Conservation (phyloP, 73 alveolate genomes). For the Tetrahymena thermophila region DNA sequence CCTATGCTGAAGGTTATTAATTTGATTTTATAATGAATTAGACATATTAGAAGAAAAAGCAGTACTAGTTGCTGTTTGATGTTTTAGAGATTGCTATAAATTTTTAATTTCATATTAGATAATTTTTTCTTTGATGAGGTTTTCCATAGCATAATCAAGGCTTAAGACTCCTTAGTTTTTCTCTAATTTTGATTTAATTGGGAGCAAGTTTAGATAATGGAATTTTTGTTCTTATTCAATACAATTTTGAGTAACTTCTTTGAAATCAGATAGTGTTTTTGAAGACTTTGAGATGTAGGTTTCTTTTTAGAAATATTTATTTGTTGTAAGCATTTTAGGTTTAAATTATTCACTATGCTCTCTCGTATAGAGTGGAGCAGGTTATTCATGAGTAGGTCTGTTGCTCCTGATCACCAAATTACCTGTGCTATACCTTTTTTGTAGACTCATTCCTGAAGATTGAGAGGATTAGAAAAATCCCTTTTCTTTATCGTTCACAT, state of each 20-base stretch:
- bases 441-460: neutral
- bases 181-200: neutral
- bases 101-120: neutral
- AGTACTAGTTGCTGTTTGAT: neutral
- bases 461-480: neutral
- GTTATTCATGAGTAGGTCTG: neutral
- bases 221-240: neutral
- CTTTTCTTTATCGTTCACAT: neutral
- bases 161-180: neutral
- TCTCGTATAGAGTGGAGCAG: neutral
- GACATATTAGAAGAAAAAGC: neutral
- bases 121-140: neutral
- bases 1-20: neutral
- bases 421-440: neutral
- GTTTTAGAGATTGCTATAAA: neutral
- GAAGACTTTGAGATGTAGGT: neutral
- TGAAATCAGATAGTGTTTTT: neutral
- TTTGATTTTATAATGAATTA: neutral
- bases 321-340: neutral
- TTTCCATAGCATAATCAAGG: neutral
- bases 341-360: neutral
- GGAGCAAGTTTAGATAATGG: neutral
- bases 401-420: neutral
- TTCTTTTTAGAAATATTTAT: neutral
- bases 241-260: neutral